Conservation (phyloP, 257 asterid species). For the Hygrophila difformis region DNA sequence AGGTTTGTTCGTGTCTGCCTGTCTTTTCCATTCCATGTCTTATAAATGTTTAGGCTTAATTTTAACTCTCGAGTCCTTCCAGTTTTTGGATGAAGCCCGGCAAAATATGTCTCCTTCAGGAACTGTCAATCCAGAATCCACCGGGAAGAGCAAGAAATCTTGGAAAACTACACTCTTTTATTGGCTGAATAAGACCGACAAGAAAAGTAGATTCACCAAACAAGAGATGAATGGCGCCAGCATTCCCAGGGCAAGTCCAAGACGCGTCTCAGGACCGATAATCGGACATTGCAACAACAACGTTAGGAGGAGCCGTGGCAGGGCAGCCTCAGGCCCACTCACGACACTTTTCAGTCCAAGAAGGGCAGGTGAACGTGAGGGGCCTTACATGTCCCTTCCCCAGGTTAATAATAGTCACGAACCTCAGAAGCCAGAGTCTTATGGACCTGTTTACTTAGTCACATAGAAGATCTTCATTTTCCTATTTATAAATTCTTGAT, state of each 20-base stretch:
- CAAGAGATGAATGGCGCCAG: constrained; percentile 17
- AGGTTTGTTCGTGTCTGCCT: constrained; percentile 27
- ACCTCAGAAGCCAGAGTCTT: constrained; percentile 34
- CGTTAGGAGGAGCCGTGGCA: constrained; percentile 14
- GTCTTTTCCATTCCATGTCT: not conserved
- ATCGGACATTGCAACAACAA: constrained; percentile 11
- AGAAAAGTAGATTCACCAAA: constrained; percentile 24
- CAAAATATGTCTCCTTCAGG: constrained; percentile 10
- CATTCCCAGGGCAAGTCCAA: constrained; percentile 23
- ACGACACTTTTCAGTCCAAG: constrained; percentile 26
- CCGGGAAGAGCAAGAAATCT: constrained; percentile 33
- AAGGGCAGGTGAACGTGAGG: constrained; percentile 27
- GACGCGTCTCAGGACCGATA: constrained; percentile 46
- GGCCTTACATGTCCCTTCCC: constrained; percentile 54
- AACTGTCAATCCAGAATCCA: constrained; percentile 12
- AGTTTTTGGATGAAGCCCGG: constrained; percentile 76
- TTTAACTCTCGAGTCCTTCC: constrained; percentile 3
- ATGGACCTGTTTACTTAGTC: constrained; percentile 76
- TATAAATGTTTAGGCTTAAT: too few species aligned
- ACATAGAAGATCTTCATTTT: constrained; percentile 28
- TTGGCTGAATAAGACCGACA: constrained; percentile 47
- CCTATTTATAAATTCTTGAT: constrained; percentile 1
- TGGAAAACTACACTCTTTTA: constrained; percentile 63
- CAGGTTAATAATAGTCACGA: constrained; percentile 23
- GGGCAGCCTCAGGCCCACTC: constrained; percentile 52